A percentile compares a stretch with the other conserved stretches of the same genome.
Conservation (phyloP, 2,329 filamentous ascomycete species). For the Fusarium sp. region DNA sequence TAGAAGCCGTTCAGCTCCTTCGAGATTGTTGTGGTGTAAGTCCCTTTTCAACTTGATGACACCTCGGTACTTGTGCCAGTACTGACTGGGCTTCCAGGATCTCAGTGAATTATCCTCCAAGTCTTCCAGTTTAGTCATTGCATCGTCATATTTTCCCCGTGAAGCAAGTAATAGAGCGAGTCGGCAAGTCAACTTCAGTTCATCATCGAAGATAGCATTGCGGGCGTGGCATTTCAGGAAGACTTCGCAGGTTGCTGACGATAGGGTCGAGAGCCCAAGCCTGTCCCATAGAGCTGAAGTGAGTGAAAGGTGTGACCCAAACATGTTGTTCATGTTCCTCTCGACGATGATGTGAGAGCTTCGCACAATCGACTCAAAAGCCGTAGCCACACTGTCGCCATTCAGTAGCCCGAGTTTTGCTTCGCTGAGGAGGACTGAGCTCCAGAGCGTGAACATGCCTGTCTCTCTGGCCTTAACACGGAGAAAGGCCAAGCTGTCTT, state of each 20-base stretch:
- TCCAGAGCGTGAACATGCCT: conserved; percentile 86
- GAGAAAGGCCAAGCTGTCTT: conserved; percentile 84
- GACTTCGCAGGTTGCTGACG: conserved; percentile 72
- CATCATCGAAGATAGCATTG: conserved; percentile 74
- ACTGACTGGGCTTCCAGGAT: conserved; percentile 81
- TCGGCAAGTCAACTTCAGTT: conserved; percentile 77
- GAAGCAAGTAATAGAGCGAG: conserved; percentile 70
- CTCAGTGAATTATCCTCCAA: conserved; percentile 70
- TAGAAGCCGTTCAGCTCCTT: conserved; percentile 61
- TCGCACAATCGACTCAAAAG: conserved; percentile 82
- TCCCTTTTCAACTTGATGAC: conserved; percentile 73
- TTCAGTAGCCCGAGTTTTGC: conserved; percentile 81
- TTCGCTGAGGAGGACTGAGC: conserved; percentile 85
- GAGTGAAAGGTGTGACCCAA: conserved; percentile 79
- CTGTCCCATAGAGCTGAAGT: conserved; percentile 79
- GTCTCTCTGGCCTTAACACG: conserved; percentile 87
- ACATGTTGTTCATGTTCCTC: conserved; percentile 76
- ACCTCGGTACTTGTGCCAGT: conserved; percentile 73
- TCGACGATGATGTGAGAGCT: conserved; percentile 85
- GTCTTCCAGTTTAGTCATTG: conserved; percentile 55
- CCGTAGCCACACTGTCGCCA: conserved; percentile 70
- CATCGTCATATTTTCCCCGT: conserved; percentile 76
- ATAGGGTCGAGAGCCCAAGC: conserved; percentile 69
- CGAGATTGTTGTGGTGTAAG: conserved; percentile 64
- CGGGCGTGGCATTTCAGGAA: conserved; percentile 78